Base-by-base conservation (phyloP, 192 early-diverging fungal genomes). In the Entomortierella beljakovae region DNA sequence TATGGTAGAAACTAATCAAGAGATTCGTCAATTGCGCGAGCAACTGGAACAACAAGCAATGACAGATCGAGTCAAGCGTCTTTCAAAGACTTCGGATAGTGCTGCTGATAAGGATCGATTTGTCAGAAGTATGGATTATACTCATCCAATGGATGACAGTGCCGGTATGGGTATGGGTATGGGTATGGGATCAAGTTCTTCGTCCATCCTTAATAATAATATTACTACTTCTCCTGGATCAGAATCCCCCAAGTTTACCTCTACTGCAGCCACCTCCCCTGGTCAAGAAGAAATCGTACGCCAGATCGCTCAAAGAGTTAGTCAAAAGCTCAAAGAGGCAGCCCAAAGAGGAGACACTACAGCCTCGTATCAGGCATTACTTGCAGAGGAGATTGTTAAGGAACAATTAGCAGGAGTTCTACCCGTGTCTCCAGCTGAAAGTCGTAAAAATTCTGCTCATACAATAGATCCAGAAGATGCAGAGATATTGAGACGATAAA, bases 251-350 rank as follows among this genome's bases (percentile, higher is more conserved):
- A n/a, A n/a, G n/a, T 25, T 16, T 26, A n/a, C 61, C 38, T 50
- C 61, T 0, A 34, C 46, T 29, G 11, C 54, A 33, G 28, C 10
- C 54, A 33, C 8, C 31, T 10, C 6, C 54, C 15, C 51, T 5
- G 40, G n/a, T n/a, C 59, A 33, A 7, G 57, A 68, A 5, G 61
- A 59, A 0, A 28, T 79, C 11, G 62, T 70, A n/a, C 65, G 61
- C n/a, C 66, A 70, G 43, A 79, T 79, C 40, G 75, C 75, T 2
- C 75, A 65, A 15, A 42, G 75, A n/a, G 75, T 79, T 50, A 79
- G 75, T 18, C 67, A 60, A 48, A 61, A 70, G 42, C 20, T 79
- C 18, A 38, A 51, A 34, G 67, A 64, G 31, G 75, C 75, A 0
- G 46, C 64, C 28, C 32, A 59, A 18, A 42, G 68, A 35, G 75